Base-by-base conservation (phyloP, 176 grass and related monocot genomes). In the Tillandsia leiboldiana region DNA sequence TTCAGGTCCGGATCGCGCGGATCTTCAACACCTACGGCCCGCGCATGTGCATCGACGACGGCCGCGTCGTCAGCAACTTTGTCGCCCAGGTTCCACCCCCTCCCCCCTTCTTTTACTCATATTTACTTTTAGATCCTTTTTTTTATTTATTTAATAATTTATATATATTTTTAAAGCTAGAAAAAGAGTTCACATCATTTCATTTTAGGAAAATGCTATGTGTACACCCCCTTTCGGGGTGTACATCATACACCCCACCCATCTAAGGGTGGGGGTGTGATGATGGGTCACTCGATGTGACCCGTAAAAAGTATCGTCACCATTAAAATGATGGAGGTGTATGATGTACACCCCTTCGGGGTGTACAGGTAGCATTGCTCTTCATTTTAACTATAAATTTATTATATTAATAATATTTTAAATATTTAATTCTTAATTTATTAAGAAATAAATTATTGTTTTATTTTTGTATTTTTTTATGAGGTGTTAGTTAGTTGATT, bases 11-110 rank as follows among this genome's bases (percentile, higher is more conserved):
- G 68, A 96, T 96, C 59, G 92, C 92, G 22, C 70, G 92, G 85
- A 96, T 96, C 81, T 96, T 96, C 49, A 96, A 96, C 88, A 96
- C 92, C 14, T 96, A 96, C 63, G 92, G 92, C 2, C 92, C 92
- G 0, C 88, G 92, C 50, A 96, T 96, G 92, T 96, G 92, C 80
- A 91, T 96, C 70, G 92, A 96, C 66, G 92, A 96, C 49, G 92
- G 92, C 75, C 92, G 92, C 49, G 92, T 96, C 53, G 92, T 96
- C 73, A 91, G 92, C 85, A 96, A 96, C 78, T 96, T 96, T 26
- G 92, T 96, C 51, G 92, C 92, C 1, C 92, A 96, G 91, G 91
- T 96, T 29, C 63, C 33, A 42, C 33, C 33, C 29, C 28, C 11
- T 33, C 24, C 13, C 63, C 49, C 15, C 11, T 42, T 14, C 23